Evolutionary conservation across 1,139 yeast species (phyloP).

Genomic region (Sporopachydermia cereana): DNA sequence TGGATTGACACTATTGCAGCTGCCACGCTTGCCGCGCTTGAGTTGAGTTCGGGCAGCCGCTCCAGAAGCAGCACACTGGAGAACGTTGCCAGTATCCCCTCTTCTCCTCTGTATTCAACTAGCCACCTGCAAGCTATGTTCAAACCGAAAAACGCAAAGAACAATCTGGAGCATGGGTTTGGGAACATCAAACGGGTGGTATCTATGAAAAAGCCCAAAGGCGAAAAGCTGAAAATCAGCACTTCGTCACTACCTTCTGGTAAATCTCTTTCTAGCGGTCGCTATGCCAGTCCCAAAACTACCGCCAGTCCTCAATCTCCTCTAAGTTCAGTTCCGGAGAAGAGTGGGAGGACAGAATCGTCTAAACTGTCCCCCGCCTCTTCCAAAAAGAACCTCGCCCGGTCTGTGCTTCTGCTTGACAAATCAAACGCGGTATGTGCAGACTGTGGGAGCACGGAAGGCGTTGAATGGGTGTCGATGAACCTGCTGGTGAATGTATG

Average conservation of each 20-base stretch:
- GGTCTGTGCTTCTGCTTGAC: constrained; percentile 36
- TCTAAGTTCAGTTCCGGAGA: too few species aligned
- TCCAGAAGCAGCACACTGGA: constrained; percentile 2
- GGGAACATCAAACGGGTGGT: constrained; percentile 2
- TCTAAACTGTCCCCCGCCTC: not conserved
- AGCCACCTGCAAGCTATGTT: not conserved
- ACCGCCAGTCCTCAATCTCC: not conserved
- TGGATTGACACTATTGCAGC: constrained; percentile 52
- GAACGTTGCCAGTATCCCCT: not conserved
- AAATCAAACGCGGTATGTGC: constrained; percentile 59
- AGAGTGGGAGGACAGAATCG: not conserved
- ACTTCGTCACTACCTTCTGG: too few species aligned
- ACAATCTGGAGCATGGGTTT: not conserved
- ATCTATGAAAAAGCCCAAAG: not conserved
- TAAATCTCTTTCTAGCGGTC: too few species aligned
- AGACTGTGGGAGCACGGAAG: constrained; percentile 57
- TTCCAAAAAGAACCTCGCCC: not conserved
- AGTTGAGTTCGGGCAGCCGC: not conserved
- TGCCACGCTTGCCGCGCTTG: constrained; percentile 25
- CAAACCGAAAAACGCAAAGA: not conserved
- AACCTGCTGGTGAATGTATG: constrained; percentile 66
- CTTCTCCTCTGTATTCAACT: not conserved
- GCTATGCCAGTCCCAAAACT: not conserved
- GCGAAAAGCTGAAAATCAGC: not conserved
- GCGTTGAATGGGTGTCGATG: constrained; percentile 83